Conservation (phyloP, 2,329 filamentous ascomycete genomes). For the Fusarium temperatum region DNA sequence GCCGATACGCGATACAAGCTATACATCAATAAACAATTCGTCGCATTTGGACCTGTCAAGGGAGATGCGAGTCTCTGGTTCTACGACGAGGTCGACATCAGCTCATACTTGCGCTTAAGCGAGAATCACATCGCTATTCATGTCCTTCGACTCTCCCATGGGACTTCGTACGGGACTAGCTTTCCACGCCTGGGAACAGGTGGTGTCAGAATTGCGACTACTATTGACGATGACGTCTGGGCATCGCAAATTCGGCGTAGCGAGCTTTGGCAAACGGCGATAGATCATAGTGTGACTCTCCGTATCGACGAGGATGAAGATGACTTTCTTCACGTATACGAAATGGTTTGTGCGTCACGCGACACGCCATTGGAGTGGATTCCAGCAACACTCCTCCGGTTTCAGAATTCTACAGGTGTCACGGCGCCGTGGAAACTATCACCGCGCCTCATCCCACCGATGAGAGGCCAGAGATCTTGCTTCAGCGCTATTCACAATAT, state of each 20-base stretch:
- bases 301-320: background rate
- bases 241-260: background rate
- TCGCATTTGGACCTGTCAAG: background rate
- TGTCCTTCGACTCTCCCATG: background rate
- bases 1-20: background rate
- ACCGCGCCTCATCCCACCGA: background rate
- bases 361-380: background rate
- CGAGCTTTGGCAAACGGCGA: background rate
- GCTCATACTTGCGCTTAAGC: background rate
- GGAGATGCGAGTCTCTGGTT: background rate
- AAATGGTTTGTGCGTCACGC: background rate
- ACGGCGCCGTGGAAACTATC: background rate
- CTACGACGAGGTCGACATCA: background rate
- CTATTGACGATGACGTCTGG: background rate
- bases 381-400: background rate
- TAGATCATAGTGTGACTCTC: background rate
- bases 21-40: background rate
- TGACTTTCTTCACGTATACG: background rate
- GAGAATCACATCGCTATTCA: background rate
- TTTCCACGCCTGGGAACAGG: background rate
- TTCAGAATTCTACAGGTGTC: background rate
- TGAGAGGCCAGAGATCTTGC: rapidly evolving
- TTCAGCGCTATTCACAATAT: background rate
- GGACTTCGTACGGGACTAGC: background rate
- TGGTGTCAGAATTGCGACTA: background rate